Evolutionary conservation across 1,139 yeast species (phyloP).

Genomic region (Yamadazyma friedrichii): DNA sequence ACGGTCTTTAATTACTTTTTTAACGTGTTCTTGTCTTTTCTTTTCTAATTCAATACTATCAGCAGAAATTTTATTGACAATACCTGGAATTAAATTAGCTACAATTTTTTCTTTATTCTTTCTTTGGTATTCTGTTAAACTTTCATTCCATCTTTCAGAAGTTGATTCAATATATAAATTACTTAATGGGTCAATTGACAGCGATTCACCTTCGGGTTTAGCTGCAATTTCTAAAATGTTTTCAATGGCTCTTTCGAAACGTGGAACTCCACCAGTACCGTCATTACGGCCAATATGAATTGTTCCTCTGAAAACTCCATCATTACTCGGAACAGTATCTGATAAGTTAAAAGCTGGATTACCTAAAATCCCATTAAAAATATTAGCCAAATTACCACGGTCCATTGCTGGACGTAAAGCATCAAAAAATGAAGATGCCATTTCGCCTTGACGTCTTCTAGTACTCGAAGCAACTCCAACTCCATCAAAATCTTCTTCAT

Average conservation of each 20-base stretch:
- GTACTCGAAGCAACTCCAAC: conserved; percentile 12
- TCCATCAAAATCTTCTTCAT: conserved; percentile 22
- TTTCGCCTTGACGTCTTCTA: conserved; percentile 21
- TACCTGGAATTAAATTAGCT: conserved; percentile 46
- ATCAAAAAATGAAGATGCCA: conserved; percentile 25
- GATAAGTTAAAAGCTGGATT: conserved; percentile 1
- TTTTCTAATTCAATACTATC: conserved; percentile 41
- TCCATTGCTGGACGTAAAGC: conserved; percentile 23
- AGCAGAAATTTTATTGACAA: conserved; percentile 52
- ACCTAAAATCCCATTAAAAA: conserved; percentile 20
- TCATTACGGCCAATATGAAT: conserved; percentile 14
- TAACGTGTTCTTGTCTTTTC: conserved; percentile 27
- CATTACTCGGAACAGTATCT: conserved; percentile 5
- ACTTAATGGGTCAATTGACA: conserved; percentile 18
- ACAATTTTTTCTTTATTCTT: conserved; percentile 39
- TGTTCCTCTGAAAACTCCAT: conserved; percentile 20
- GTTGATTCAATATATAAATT: conserved; percentile 53
- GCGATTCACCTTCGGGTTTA: conserved; percentile 7
- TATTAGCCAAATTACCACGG: conserved; percentile 18
- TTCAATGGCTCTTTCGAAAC: conserved; percentile 30
- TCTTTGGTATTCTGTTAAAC: conserved; percentile 49
- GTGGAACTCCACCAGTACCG: conserved; percentile 10
- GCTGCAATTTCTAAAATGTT: conserved; percentile 21
- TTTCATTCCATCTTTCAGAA: conserved; percentile 68
- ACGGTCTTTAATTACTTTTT: conserved; percentile 31